phyloP scores from a whole-genome alignment of 768 basidiomycete species.

The Nevesoporus exiguus region DNA sequence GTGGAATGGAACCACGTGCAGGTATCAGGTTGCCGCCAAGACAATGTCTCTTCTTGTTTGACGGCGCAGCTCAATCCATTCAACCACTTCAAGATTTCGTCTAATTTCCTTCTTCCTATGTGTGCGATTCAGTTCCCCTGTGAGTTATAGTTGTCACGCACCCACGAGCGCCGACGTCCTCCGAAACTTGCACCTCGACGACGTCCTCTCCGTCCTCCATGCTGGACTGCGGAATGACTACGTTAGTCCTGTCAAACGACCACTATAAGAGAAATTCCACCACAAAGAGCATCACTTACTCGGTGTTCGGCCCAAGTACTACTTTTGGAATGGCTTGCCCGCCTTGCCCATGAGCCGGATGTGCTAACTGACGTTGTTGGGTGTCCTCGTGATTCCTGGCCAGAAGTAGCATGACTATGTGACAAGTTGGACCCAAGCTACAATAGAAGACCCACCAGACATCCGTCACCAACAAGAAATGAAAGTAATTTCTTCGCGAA shows the following conservation, averaged over 20 bases:
- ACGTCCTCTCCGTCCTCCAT: too few relatives aligned
- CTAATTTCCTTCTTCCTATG: too few relatives aligned
- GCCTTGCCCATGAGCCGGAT: neutral
- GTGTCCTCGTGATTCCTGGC: conserved; percentile 7
- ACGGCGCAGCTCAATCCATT: conserved; percentile 9
- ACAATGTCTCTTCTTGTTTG: conserved; percentile 11
- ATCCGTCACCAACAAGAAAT: conserved; percentile 7
- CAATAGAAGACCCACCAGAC: conserved; percentile 2
- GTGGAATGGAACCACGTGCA: neutral
- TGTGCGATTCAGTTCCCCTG: too few relatives aligned
- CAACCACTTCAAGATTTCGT: conserved; percentile 8
- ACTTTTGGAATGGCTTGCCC: too few relatives aligned
- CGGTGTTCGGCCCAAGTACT: too few relatives aligned
- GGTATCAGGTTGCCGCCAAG: conserved; percentile 11
- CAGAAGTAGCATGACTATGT: neutral
- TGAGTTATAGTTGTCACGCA: neutral
- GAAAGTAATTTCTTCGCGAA: neutral
- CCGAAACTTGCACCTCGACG: too few relatives aligned
- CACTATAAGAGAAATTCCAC: neutral
- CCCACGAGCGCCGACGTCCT: neutral
- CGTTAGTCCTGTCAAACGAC: too few relatives aligned
- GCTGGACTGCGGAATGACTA: neutral
- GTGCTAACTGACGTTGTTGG: neutral
- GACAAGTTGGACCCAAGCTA: neutral
- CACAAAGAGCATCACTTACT: neutral